phyloP scores from a whole-genome alignment of 768 basidiomycete genomes.

The Tulasnella sp. region DNA sequence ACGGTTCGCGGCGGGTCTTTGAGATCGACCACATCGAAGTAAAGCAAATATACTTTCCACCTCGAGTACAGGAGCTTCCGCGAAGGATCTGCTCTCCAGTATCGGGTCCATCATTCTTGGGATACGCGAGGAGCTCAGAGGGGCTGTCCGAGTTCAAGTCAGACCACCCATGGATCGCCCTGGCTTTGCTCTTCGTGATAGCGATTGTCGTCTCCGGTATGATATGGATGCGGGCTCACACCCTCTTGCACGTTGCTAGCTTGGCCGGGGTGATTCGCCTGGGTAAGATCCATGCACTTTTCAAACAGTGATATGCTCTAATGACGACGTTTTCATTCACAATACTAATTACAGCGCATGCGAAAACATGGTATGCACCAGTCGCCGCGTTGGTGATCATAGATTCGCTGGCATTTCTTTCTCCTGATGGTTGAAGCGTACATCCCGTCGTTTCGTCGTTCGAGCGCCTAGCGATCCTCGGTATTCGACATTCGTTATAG shows the following conservation, averaged over 20 bases:
- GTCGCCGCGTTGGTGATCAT: not conserved
- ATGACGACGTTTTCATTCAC: not conserved
- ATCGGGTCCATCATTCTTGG: not conserved
- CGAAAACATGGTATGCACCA: not conserved
- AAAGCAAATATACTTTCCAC: not conserved
- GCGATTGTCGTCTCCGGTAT: not conserved
- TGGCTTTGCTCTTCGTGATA: not conserved
- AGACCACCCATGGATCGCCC: not conserved
- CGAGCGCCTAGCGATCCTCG: no score
- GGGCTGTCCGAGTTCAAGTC: not conserved
- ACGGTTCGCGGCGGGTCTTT: no score
- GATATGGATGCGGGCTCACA: not conserved
- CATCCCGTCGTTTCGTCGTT: no score
- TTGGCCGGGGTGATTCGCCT: not conserved
- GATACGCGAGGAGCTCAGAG: not conserved
- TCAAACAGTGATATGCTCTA: not conserved
- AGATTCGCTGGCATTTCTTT: not conserved
- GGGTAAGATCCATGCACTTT: not conserved
- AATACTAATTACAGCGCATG: no score
- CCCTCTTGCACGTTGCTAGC: not conserved
- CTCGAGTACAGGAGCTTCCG: not conserved
- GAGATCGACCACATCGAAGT: not conserved
- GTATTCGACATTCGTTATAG: no score
- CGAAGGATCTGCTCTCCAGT: not conserved
- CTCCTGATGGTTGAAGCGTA: no score